A percentile compares a stretch with the other conserved stretches of the same genome.
Conservation (phyloP, 2,329 filamentous ascomycete species). For the Elsinoe arachidis region DNA sequence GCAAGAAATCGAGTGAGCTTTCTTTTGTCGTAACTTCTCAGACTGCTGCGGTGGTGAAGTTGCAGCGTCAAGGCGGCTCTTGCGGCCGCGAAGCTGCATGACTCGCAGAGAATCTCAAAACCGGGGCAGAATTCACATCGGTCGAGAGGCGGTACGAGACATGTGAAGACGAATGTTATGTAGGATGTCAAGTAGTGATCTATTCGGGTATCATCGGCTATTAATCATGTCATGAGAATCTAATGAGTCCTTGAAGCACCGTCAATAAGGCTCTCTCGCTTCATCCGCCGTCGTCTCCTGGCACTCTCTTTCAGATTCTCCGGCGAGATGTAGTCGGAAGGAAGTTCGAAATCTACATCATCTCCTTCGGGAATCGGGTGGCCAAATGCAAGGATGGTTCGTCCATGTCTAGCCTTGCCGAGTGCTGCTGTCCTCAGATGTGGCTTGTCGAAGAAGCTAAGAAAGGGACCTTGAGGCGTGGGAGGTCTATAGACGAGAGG, state of each 20-base stretch:
- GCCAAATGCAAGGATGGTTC: conserved; percentile 72
- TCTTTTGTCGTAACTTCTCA: not conserved
- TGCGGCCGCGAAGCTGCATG: not conserved
- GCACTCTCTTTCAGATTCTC: conserved; percentile 48
- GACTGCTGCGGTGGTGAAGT: not conserved
- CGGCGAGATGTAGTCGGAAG: conserved; percentile 51
- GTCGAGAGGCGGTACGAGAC: not conserved
- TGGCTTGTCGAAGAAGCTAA: conserved; percentile 76
- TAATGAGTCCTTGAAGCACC: conserved; percentile 21
- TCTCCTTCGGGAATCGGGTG: conserved; percentile 64
- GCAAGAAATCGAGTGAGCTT: not conserved
- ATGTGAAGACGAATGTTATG: not conserved
- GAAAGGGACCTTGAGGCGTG: conserved; percentile 54
- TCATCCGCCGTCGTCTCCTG: conserved; percentile 53
- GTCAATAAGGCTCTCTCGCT: conserved; percentile 39
- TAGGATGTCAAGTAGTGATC: not conserved
- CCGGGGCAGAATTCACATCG: not conserved
- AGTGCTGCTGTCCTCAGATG: conserved; percentile 73
- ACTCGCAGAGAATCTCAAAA: not conserved
- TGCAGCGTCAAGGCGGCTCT: not conserved
- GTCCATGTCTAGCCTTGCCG: conserved; percentile 60
- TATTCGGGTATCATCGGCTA: conserved; percentile 3
- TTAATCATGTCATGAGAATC: conserved; percentile 7
- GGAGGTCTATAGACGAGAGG: conserved; percentile 22
- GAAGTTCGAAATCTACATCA: conserved; percentile 66